A percentile compares a stretch with the other conserved stretches of the same genome.
Evolutionary conservation across 768 basidiomycete species (phyloP).

Genomic region (Chlorophyllum brunneum): DNA sequence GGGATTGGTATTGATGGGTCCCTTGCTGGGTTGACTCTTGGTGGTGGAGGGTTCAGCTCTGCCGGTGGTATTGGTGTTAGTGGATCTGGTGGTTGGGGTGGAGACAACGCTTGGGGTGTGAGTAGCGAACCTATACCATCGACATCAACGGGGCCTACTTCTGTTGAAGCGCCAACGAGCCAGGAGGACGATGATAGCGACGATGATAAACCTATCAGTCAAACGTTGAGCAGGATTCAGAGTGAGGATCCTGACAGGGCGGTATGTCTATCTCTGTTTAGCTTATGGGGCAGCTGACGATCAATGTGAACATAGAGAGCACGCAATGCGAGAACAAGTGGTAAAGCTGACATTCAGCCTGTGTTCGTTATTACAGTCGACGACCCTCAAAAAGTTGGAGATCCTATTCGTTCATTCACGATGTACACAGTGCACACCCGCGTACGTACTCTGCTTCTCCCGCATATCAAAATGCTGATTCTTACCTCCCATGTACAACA

Average conservation of each 20-base stretch:
- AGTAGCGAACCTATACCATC: conserved; percentile 16
- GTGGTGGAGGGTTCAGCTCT: conserved; percentile 19
- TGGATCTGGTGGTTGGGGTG: conserved; percentile 9
- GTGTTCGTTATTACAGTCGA: conserved; percentile 88
- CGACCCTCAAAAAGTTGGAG: conserved; percentile 97
- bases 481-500: conserved; percentile 24
- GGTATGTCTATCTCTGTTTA: conserved; percentile 20
- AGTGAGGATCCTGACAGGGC: conserved; percentile 24
- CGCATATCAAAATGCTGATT: neutral
- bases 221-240: conserved; percentile 32
- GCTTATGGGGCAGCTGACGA: neutral
- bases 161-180: neutral
- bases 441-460: conserved; percentile 36
- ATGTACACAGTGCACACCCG: conserved; percentile 96
- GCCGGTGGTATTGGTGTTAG: no score
- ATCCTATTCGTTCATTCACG: conserved; percentile 88
- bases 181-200: conserved; percentile 62
- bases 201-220: conserved; percentile 64
- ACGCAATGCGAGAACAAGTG: conserved; percentile 14
- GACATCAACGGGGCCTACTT: neutral
- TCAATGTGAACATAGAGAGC: conserved; percentile 12
- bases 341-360: conserved; percentile 51
- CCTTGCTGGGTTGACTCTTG: conserved; percentile 30
- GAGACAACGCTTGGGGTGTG: conserved; percentile 14
- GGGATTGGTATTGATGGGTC: conserved; percentile 27